phyloP scores from a whole-genome alignment of 441 rosid genomes.

The Aleurites moluccanus region DNA sequence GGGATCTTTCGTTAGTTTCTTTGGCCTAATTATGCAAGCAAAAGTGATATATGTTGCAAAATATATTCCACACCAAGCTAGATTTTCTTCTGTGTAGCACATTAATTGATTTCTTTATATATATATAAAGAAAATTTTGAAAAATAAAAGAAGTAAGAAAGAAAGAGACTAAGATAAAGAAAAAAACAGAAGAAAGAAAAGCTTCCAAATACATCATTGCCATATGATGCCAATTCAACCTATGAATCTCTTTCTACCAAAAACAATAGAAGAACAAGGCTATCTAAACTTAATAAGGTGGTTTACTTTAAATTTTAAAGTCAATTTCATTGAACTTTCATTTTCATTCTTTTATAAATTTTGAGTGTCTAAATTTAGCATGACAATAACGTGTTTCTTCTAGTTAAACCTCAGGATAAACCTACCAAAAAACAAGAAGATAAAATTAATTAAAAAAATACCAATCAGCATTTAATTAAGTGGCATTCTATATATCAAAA shows the following conservation, averaged over 20 bases:
- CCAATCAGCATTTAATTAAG: too few species aligned
- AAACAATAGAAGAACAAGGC: neutral
- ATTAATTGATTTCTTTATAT: neutral
- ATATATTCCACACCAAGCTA: slow-evolving; percentile 32
- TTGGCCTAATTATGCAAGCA: slow-evolving; percentile 35
- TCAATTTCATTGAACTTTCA: slow-evolving; percentile 22
- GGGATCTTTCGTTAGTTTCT: slow-evolving; percentile 38
- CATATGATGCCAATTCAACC: slow-evolving; percentile 17
- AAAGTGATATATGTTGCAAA: slow-evolving; percentile 31
- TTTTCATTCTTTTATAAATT: slow-evolving; percentile 1
- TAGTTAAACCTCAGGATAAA: slow-evolving; percentile 16
- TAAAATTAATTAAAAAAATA: neutral
- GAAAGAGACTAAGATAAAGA: neutral
- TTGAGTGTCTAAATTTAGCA: slow-evolving; percentile 8
- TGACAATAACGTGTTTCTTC: neutral
- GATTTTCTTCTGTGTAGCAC: neutral
- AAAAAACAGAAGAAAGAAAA: slow-evolving; percentile 9
- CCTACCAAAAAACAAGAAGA: neutral
- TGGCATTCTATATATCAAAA: neutral
- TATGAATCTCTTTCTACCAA: neutral
- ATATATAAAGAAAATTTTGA: neutral
- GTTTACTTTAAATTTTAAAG: slow-evolving; percentile 7
- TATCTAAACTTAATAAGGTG: neutral
- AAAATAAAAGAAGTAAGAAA: neutral
- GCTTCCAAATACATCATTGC: slow-evolving; percentile 24